phyloP scores from a whole-genome alignment of 2,329 filamentous ascomycete genomes.

The Rhynchosporium graminicola region DNA sequence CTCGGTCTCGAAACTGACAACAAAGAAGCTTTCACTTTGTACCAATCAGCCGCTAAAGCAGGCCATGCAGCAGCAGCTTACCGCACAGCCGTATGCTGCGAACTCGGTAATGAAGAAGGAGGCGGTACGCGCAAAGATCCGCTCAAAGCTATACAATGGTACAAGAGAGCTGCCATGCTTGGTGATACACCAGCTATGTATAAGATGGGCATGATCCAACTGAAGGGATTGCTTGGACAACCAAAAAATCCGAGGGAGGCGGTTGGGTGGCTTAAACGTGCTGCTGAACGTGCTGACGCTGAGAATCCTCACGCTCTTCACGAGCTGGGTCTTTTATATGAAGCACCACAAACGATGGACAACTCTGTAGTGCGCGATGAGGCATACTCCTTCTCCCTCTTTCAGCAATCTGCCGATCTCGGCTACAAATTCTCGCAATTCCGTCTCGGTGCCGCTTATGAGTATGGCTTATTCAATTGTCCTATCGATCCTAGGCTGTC shows the following conservation, averaged over 20 bases:
- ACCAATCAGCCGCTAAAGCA: conserved; percentile 89
- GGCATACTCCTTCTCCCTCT: conserved; percentile 76
- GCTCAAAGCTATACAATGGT: conserved; percentile 96
- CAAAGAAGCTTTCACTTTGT: conserved; percentile 90
- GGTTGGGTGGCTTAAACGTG: conserved; percentile 88
- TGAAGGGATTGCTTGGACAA: conserved; percentile 93
- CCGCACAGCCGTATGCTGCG: conserved; percentile 93
- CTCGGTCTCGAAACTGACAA: conserved; percentile 79
- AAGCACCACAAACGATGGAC: conserved; percentile 58
- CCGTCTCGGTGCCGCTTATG: conserved; percentile 81
- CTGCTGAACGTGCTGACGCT: conserved; percentile 80
- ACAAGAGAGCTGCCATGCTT: conserved; percentile 85
- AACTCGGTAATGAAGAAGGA: conserved; percentile 91
- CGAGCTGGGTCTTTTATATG: conserved; percentile 72
- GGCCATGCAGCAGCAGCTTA: conserved; percentile 88
- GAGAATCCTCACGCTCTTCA: conserved; percentile 96
- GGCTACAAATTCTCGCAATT: conserved; percentile 97
- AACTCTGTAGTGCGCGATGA: conserved; percentile 75
- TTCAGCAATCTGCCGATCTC: conserved; percentile 80
- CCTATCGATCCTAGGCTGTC: conserved; percentile 79
- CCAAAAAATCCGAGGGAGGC: conserved; percentile 80
- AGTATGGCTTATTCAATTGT: conserved; percentile 84
- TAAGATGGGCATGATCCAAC: conserved; percentile 93
- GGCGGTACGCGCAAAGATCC: conserved; percentile 91
- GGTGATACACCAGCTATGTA: conserved; percentile 96